Evolutionary conservation across 306 rosid species (phyloP), one percentile per base, ranked within the genome.

Genomic region (Ochetophila trinervis): DNA sequence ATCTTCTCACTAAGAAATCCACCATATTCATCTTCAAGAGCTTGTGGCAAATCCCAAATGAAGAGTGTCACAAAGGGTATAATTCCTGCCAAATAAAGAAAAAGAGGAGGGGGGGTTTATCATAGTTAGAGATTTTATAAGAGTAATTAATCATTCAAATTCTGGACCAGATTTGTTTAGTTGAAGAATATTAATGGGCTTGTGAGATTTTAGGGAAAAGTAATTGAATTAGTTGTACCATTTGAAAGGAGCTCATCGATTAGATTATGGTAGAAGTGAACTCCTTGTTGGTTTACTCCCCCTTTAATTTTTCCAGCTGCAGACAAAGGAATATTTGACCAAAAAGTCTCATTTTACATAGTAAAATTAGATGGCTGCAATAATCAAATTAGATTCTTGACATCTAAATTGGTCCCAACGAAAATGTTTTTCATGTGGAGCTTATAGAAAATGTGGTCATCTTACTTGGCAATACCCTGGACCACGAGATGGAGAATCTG

Each of bases 381-480:
- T 34, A 34, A 5, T 1, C 9, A 1, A 36, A 36, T 5, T 36
- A 36, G 8, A n/a, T n/a, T n/a, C n/a, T n/a, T n/a, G 5, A 35
- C 5, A 35, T 35, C 8, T 1, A 36, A 7, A 36, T 36, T 7
- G 42, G 40, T 34, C 37, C 37, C 37, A 34, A 34, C 6, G 37
- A 34, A 34, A 34, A 34, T 3, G 3, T 34, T 34, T 6, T 34
- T 3, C 37, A 34, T 34, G 37, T 34, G 37, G 3, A 34, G 37
- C 6, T 36, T 36, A 7, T 0, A 36, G 5, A 8, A 36, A 36
- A 36, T 36, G 10, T 37, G 6, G 6, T 36, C 1, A 45, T 19
- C 78, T 56, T 73, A 80, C 85, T 80, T 0, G 85, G 82, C 0
- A 76, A 15, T 19, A 80, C n/a, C 53, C 83, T 73, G 11, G 83